Percentiles rank a stretch among this genome's conserved stretches.
These are phyloP conservation scores for Penicillium verhagenii DNA, from an alignment of 495 filamentous ascomycete species.

Conservation along the genomic window DNA sequence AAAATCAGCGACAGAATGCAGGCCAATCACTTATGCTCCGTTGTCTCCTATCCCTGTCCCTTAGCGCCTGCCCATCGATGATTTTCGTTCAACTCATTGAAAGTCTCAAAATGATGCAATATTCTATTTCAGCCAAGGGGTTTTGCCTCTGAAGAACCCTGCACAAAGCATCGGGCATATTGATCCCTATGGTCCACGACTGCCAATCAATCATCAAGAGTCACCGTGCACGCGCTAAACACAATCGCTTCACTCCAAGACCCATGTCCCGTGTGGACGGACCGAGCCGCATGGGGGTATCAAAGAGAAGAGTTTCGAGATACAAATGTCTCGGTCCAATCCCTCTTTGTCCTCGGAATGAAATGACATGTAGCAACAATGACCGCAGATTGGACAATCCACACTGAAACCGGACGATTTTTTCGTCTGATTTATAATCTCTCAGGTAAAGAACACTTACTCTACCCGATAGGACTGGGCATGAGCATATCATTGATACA, in stretches of 20 bases:
- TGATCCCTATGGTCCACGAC: constrained; percentile 1
- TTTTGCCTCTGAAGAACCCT: neutral
- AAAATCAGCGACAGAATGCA: neutral
- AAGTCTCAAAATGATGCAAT: too few species aligned
- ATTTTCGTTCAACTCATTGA: too few species aligned
- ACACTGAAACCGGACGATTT: neutral
- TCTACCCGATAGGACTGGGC: neutral
- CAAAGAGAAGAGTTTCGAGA: neutral
- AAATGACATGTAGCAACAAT: constrained; percentile 2
- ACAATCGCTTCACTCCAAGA: neutral
- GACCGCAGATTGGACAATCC: constrained; percentile 6
- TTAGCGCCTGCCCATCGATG: constrained; percentile 8
- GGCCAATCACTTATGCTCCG: constrained; percentile 10
- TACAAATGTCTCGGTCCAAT: neutral
- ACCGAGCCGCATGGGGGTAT: constrained; percentile 7
- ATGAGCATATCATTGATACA: neutral
- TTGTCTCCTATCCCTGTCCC: neutral
- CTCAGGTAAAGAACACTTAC: neutral
- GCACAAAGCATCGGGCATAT: constrained; percentile 2
- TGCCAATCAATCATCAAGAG: constrained; percentile 6
- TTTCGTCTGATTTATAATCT: constrained; percentile 6
- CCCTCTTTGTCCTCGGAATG: neutral
- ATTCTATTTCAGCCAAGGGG: neutral
- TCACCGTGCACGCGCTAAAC: constrained; percentile 1
- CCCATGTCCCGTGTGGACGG: neutral